A percentile compares a stretch with the other conserved stretches of the same genome.
Evolutionary conservation across 768 basidiomycete genomes (phyloP).

Genomic region (Tylopilus balloui): DNA sequence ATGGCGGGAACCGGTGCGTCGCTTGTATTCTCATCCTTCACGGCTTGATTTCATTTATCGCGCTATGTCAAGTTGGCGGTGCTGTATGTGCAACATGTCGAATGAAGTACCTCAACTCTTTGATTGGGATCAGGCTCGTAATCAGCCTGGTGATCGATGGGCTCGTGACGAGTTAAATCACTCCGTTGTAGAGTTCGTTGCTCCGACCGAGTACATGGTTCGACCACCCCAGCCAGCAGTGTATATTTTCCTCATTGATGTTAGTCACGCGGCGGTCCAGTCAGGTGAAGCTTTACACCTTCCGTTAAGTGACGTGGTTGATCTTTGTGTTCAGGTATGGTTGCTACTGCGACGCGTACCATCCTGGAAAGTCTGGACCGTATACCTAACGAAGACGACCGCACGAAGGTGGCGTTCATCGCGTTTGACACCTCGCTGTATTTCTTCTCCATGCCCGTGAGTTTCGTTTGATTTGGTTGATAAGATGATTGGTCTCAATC

Average conservation of each 20-base stretch:
- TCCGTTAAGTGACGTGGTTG: neutral
- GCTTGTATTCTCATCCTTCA: neutral
- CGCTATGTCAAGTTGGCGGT: constrained; percentile 71
- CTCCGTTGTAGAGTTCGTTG: constrained; percentile 93
- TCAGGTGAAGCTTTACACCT: constrained; percentile 52
- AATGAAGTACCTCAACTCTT: constrained; percentile 98
- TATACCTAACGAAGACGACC: constrained; percentile 89
- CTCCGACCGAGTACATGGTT: constrained; percentile 99
- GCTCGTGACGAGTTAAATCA: constrained; percentile 88
- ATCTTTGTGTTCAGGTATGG: constrained; percentile 65
- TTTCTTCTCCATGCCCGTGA: constrained; percentile 89
- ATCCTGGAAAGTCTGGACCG: constrained; percentile 94
- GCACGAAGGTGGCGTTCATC: constrained; percentile 90
- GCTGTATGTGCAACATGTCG: constrained; percentile 97
- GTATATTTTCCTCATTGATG: constrained; percentile 96
- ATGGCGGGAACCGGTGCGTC: constrained; percentile 85
- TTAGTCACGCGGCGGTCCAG: constrained; percentile 87
- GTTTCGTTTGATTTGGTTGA: neutral
- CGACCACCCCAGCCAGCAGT: constrained; percentile 96
- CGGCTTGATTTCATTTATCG: constrained; percentile 1
- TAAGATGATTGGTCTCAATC: neutral
- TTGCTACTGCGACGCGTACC: constrained; percentile 95
- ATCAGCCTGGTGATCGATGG: constrained; percentile 96
- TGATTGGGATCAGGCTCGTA: constrained; percentile 94
- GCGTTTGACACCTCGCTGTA: constrained; percentile 90